Percentiles rank a stretch among this genome's conserved stretches.
Evolutionary conservation across 2,329 filamentous ascomycete species (phyloP).

Genomic region (Clonostachys byssicola): DNA sequence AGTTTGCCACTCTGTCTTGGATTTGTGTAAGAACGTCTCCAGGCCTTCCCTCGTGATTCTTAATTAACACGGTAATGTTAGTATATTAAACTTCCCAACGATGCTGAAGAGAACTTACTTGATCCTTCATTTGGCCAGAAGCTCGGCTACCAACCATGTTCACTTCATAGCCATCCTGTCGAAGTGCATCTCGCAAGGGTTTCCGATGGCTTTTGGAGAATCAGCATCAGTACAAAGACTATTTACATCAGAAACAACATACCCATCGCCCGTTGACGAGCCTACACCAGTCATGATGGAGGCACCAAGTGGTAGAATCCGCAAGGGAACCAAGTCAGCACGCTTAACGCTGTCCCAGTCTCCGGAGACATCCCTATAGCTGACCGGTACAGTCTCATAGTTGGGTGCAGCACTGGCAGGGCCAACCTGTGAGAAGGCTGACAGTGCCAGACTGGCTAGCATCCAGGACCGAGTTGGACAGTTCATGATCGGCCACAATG

Average conservation of each 20-base stretch:
- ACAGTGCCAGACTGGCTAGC: too few relatives aligned
- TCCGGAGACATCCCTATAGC: too few relatives aligned
- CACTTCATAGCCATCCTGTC: slow-evolving; percentile 16
- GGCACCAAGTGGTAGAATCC: slow-evolving; percentile 23
- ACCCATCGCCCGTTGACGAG: not conserved
- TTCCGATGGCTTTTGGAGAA: slow-evolving; percentile 26
- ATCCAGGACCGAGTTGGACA: too few relatives aligned
- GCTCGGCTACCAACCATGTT: slow-evolving; percentile 35
- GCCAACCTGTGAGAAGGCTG: too few relatives aligned
- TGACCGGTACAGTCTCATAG: too few relatives aligned
- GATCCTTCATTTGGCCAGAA: slow-evolving; percentile 31
- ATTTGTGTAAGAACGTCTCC: not conserved
- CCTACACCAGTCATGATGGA: slow-evolving; percentile 27
- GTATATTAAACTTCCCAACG: not conserved
- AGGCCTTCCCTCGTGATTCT: not conserved
- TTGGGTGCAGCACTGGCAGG: too few relatives aligned
- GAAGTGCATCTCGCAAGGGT: slow-evolving; percentile 18
- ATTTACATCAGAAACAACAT: too few relatives aligned
- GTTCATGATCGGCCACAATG: too few relatives aligned
- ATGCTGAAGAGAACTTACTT: slow-evolving; percentile 5
- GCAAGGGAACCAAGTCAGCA: not conserved
- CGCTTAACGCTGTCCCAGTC: too few relatives aligned
- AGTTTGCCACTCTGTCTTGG: not conserved
- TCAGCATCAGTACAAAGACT: slow-evolving; percentile 13
- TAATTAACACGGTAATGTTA: not conserved